Evolutionary conservation across 768 basidiomycete genomes (phyloP).

Genomic region (Coprinopsis marcescibilis): DNA sequence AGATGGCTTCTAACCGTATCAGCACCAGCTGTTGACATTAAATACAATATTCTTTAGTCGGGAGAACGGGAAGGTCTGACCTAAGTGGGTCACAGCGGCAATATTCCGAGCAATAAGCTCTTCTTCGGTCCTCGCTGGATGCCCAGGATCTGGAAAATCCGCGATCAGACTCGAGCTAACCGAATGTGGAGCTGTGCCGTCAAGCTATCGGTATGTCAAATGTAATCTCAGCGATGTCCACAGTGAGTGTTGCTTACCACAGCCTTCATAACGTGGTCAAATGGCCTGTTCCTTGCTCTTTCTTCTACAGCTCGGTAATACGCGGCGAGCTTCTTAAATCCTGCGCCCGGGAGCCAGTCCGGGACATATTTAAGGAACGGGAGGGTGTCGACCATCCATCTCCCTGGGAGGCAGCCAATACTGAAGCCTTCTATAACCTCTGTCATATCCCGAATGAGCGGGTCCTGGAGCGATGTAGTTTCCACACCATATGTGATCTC

Average conservation of each 20-base stretch:
- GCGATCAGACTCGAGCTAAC: too few relatives aligned
- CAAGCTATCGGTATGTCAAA: too few relatives aligned
- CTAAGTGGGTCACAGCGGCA: too few relatives aligned
- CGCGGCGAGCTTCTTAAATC: slow-evolving; percentile 35
- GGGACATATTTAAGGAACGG: slow-evolving; percentile 23
- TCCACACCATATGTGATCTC: not conserved
- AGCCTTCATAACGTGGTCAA: slow-evolving; percentile 24
- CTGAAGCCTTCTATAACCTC: slow-evolving; percentile 13
- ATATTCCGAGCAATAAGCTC: too few relatives aligned
- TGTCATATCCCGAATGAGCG: not conserved
- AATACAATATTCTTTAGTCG: too few relatives aligned
- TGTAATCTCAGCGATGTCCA: not conserved
- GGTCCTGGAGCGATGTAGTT: not conserved
- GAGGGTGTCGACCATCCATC: slow-evolving; percentile 25
- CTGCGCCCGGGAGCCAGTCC: slow-evolving; percentile 39
- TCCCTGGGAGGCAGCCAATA: slow-evolving; percentile 22
- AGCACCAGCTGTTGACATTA: not conserved
- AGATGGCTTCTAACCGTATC: not conserved
- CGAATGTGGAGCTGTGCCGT: too few relatives aligned
- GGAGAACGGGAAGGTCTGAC: too few relatives aligned
- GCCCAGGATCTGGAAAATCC: not conserved
- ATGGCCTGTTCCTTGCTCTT: slow-evolving; percentile 34
- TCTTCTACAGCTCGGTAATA: slow-evolving; percentile 24
- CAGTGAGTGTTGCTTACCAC: slow-evolving; percentile 23
- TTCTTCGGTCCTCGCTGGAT: too few relatives aligned